phyloP scores from a whole-genome alignment of 495 filamentous ascomycete genomes.

The Parathielavia appendiculata region DNA sequence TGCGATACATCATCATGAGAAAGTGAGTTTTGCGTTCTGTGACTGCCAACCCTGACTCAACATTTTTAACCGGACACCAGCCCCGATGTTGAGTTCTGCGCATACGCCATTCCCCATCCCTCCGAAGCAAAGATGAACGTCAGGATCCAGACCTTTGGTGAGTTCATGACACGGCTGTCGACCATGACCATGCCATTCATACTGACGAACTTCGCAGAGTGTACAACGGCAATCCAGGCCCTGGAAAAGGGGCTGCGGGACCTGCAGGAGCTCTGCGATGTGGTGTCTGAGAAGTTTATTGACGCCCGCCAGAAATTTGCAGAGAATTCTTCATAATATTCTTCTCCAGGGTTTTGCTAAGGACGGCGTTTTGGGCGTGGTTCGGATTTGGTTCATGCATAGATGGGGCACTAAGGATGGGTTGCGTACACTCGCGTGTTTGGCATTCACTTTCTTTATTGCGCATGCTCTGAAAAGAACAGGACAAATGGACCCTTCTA shows the following conservation, averaged over 20 bases:
- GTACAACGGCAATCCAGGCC: slow-evolving; percentile 72
- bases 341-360: slow-evolving; percentile 3
- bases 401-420: slow-evolving; percentile 12
- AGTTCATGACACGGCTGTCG: slow-evolving; percentile 21
- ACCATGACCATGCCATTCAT: neutral
- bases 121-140: slow-evolving; percentile 95
- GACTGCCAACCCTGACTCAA: slow-evolving; percentile 6
- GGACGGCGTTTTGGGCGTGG: slow-evolving; percentile 30
- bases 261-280: slow-evolving; percentile 84
- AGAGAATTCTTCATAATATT: slow-evolving; percentile 21
- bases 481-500: slow-evolving; percentile 31
- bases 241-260: slow-evolving; percentile 86
- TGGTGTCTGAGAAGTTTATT: slow-evolving; percentile 81
- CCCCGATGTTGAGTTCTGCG: slow-evolving; percentile 94
- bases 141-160: slow-evolving; percentile 93
- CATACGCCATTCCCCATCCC: slow-evolving; percentile 95
- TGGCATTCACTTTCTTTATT: slow-evolving; percentile 9
- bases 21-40: slow-evolving; percentile 53
- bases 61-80: slow-evolving; percentile 39
- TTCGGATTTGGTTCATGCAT: slow-evolving; percentile 16
- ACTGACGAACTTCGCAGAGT: slow-evolving; percentile 47
- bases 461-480: slow-evolving; percentile 33
- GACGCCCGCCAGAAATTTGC: slow-evolving; percentile 59
- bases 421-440: neutral
- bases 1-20: slow-evolving; percentile 96